Evolutionary conservation across 495 filamentous ascomycete genomes (phyloP), one percentile per base, ranked within the genome.

Genomic region (Letharia lupina): DNA sequence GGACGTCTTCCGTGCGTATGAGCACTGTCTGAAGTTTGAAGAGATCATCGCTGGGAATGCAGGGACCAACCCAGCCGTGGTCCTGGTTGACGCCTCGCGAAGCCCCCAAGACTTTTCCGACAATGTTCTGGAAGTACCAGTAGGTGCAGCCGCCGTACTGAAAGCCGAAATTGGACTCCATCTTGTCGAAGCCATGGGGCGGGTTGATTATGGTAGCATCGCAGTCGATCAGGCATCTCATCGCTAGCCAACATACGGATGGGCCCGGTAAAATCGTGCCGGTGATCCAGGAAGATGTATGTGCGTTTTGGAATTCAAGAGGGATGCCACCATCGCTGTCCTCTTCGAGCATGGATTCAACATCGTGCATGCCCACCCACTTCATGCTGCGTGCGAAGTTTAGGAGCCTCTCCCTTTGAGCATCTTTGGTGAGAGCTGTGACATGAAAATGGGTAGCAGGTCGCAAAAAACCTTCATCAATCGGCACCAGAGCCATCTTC

Each of bases 141-240:
- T 89, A 91, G 3, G 88, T 89, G 70, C 78, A 82, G 50, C 78
- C 81, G 52, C 84, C 81, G 70, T 89, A 89, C 72, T 91, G 88
- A 74, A 91, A 89, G 28, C 88, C 88, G 67, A 83, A 82, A 65
- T 84, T 79, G 3, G 86, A 84, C 56, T 84, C 78, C 69, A 83
- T 78, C 70, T 88, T 81, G 28, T 81, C 82, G 10, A 91, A 79
- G 58, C 85, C 77, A 61, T 82, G 81, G 33, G 89, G 82, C 37
- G 84, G 75, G 64, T 83, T 78, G n/a, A 72, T 72, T 13, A 84
- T 83, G 20, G 82, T 83, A 4, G 81, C 81, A 72, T 90, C 87
- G 69, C 87, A 86, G 74, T 90, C 88, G 67, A 89, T 82, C 28
- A 91, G 79, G 28, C 85, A 75, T 72, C 88, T 89, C 85, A 91